Evolutionary conservation across 1,284 basidiomycete genomes (phyloP), one percentile per base, ranked within the genome.

Genomic region (Rhodotorula sp.): DNA sequence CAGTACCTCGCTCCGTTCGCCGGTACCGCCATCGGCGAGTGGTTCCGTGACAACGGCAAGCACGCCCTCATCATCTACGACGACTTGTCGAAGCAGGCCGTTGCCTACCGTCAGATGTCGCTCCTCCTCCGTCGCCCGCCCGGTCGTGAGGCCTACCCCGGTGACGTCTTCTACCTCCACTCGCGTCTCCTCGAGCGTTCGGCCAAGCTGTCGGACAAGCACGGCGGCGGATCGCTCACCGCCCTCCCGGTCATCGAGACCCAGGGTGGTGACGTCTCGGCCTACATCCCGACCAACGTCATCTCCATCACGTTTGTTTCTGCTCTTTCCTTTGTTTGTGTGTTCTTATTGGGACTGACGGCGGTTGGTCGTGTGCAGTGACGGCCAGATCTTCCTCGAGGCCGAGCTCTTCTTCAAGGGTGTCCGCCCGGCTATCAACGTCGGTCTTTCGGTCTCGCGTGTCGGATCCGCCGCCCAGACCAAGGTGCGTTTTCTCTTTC

Each of bases 81-180:
- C 82, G 96, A 99, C 85, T 86, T 99, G 85, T 99, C 96, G 81
- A 99, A 99, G 87, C 96, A 99, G 87, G 96, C 96, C 81, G 96
- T 99, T 76, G 96, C 96, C 80, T 99, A 99, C 89, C 95, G 96
- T 89, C 96, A 99, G 85, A 99, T 99, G 96, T 99, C 96, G 74
- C 89, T 99, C 78, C 88, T 99, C 63, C 93, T 99, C 80, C 94
- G 96, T 90, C 96, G 96, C 87, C 96, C 96, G 79, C 96, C 96
- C 78, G 96, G 96, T 89, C 94, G 96, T 91, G 96, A 99, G 88
- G 96, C 96, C 79, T 99, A 99, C 87, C 96, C 96, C 79, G 95
- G 95, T 90, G 96, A 97, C 84, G 78, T 78, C 73, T 79, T 76
- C 74, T 98, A 99, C 89, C 89, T 99, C 79, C 96, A 99, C 89